phyloP scores from a whole-genome alignment of 1,139 yeast species.

The Cylindricascospora bacillispora region DNA sequence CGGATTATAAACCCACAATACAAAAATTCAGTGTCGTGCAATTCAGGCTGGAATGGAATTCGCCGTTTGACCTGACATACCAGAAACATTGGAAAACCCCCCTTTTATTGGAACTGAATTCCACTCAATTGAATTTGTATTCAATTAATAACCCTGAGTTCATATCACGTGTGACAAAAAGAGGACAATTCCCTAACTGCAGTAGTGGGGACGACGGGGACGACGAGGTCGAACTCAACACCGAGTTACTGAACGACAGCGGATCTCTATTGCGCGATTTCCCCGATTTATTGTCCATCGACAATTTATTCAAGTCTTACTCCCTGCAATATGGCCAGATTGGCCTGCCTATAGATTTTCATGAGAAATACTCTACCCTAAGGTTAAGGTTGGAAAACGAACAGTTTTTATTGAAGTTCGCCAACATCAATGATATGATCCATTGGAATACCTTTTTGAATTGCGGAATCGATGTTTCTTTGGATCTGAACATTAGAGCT shows the following conservation, averaged over 20 bases:
- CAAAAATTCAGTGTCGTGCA: constrained; percentile 40
- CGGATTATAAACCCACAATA: constrained; percentile 43
- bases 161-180: constrained; percentile 12
- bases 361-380: constrained; percentile 32
- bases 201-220: constrained; percentile 2
- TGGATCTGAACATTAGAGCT: constrained; percentile 47
- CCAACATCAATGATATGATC: constrained; percentile 43
- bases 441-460: constrained; percentile 51
- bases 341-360: constrained; percentile 59
- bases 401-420: constrained; percentile 48
- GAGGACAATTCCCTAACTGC: constrained; percentile 16
- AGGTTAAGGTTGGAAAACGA: constrained; percentile 56
- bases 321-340: constrained; percentile 57
- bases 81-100: constrained; percentile 47
- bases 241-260: constrained; percentile 1
- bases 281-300: constrained; percentile 6
- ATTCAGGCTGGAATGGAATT: constrained; percentile 50
- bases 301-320: constrained; percentile 38
- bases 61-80: constrained; percentile 52
- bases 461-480: constrained; percentile 50
- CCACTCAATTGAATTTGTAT: constrained; percentile 63
- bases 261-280: constrained; percentile 7
- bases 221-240: background rate
- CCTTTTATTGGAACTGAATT: constrained; percentile 52
- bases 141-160: constrained; percentile 22